Evolutionary conservation across 768 basidiomycete species (phyloP).

Genomic region (Chalciporus piperatus): DNA sequence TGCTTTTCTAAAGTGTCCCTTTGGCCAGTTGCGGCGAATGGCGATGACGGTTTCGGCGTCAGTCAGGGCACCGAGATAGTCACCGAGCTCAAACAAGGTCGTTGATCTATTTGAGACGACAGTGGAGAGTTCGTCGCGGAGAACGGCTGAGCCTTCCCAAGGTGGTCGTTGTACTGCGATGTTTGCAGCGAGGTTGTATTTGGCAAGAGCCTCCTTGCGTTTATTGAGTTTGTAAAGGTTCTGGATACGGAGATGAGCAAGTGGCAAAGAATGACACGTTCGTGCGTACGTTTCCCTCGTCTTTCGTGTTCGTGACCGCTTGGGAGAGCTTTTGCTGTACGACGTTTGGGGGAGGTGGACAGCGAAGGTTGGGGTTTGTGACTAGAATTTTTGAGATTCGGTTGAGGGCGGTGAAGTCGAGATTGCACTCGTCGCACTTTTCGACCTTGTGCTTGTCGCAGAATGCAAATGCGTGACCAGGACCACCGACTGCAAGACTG

Average conservation of each 20-base stretch:
- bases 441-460: slow-evolving; percentile 69
- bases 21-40: slow-evolving; percentile 86
- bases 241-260: slow-evolving; percentile 39
- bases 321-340: slow-evolving; percentile 73
- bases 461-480: slow-evolving; percentile 52
- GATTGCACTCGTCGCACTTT: slow-evolving; percentile 68
- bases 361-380: slow-evolving; percentile 65
- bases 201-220: slow-evolving; percentile 65
- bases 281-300: slow-evolving; percentile 86
- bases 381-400: slow-evolving; percentile 69
- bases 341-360: slow-evolving; percentile 78
- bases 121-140: slow-evolving; percentile 89
- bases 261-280: background rate
- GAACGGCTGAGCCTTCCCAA: slow-evolving; percentile 81
- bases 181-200: slow-evolving; percentile 76
- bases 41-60: slow-evolving; percentile 91
- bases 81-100: slow-evolving; percentile 73
- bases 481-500: slow-evolving; percentile 49
- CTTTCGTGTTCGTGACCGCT: slow-evolving; percentile 76
- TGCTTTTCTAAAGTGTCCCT: slow-evolving; percentile 93
- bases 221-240: slow-evolving; percentile 74
- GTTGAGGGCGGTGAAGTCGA: slow-evolving; percentile 77
- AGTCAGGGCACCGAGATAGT: slow-evolving; percentile 72
- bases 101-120: slow-evolving; percentile 91
- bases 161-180: slow-evolving; percentile 79